These are phyloP conservation scores for Neolentinus lepideus DNA, from an alignment of 1,284 basidiomycete genomes.

Conservation along the genomic window DNA sequence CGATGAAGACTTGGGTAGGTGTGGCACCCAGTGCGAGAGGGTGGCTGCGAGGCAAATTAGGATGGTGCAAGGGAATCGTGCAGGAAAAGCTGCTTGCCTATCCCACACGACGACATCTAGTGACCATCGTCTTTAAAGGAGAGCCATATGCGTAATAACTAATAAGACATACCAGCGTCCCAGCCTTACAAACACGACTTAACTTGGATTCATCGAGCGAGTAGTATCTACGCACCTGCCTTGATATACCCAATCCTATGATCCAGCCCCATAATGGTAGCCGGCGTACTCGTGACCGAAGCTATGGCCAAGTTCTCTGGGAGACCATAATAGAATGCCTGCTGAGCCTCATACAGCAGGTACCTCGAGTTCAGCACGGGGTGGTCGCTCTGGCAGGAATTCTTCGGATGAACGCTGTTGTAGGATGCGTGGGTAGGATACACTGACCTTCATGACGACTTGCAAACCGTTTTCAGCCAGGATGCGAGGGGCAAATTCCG, in stretches of 20 bases:
- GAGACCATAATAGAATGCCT: constrained; percentile 55
- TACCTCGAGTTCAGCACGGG: constrained; percentile 59
- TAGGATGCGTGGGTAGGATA: neutral
- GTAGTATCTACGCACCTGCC: constrained; percentile 30
- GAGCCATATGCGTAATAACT: neutral
- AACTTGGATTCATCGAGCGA: constrained; percentile 9
- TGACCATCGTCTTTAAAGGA: neutral
- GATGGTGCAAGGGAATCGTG: neutral
- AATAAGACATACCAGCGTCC: constrained; percentile 31
- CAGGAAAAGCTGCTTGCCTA: constrained; percentile 21
- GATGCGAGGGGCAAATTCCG: constrained; percentile 73
- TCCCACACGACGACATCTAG: constrained; percentile 63
- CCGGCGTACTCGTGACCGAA: constrained; percentile 57
- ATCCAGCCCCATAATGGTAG: constrained; percentile 53
- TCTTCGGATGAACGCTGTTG: constrained; percentile 15
- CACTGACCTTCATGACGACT: constrained; percentile 59
- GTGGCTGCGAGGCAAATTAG: constrained; percentile 26
- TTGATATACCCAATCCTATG: constrained; percentile 61
- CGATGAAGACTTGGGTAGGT: constrained; percentile 70
- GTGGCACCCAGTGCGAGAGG: constrained; percentile 68
- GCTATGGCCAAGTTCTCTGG: constrained; percentile 39
- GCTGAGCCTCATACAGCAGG: constrained; percentile 65
- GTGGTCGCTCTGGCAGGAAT: constrained; percentile 51
- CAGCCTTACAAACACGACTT: constrained; percentile 26
- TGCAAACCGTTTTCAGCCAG: constrained; percentile 58